Conservation (phyloP, 352 stramenopile genomes). For the Pythium apleroticum region DNA sequence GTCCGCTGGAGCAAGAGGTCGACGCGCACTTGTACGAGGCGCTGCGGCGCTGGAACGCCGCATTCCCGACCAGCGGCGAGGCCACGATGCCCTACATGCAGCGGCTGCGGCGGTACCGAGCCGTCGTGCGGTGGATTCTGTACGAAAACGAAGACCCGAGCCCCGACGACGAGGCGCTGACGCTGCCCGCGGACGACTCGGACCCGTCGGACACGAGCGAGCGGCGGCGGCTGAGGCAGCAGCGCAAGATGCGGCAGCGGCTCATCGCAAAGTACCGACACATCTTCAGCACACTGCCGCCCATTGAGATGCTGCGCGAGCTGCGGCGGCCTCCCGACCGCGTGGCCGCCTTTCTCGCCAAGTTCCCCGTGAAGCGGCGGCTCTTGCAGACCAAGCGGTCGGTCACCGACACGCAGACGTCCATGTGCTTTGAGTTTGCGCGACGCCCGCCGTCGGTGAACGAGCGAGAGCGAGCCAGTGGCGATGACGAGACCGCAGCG, state of each 20-base stretch:
- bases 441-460: constrained; percentile 20
- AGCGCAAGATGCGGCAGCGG: constrained; percentile 25
- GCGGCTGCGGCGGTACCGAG: constrained; percentile 57
- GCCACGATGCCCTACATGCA: constrained; percentile 54
- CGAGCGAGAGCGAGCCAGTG: neutral
- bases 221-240: constrained; percentile 19
- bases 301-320: constrained; percentile 42
- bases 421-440: constrained; percentile 68
- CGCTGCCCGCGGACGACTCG: constrained; percentile 19
- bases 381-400: constrained; percentile 56
- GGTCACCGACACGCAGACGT: constrained; percentile 48
- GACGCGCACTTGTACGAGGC: constrained; percentile 55
- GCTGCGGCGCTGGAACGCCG: constrained; percentile 61
- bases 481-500: neutral
- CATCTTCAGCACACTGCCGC: constrained; percentile 41
- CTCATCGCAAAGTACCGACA: constrained; percentile 30
- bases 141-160: constrained; percentile 37
- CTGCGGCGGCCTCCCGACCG: constrained; percentile 43
- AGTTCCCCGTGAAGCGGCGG: constrained; percentile 47
- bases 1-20: constrained; percentile 55
- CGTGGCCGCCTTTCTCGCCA: constrained; percentile 48
- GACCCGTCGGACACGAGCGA: constrained; percentile 10
- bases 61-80: constrained; percentile 47
- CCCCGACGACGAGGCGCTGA: constrained; percentile 18
- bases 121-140: constrained; percentile 47